Percentiles rank a stretch among this genome's conserved stretches.
phyloP scores from a whole-genome alignment of 2,329 filamentous ascomycete species.

The Aspergillus neotritici region DNA sequence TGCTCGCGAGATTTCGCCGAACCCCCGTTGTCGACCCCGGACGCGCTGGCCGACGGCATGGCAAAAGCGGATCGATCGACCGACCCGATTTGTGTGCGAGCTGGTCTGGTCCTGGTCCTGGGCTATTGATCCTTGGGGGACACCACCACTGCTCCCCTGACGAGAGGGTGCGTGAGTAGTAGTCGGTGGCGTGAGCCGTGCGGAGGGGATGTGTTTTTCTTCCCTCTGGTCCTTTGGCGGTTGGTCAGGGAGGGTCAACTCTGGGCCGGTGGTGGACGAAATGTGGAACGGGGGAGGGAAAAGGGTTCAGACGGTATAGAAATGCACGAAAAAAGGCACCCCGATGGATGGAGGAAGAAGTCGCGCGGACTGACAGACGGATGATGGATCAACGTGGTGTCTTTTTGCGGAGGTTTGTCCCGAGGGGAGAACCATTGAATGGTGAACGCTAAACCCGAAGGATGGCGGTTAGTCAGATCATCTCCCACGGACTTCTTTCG shows the following conservation, averaged over 20 bases:
- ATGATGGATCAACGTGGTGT: slow-evolving; percentile 24
- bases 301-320: not conserved
- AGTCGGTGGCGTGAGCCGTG: too few species aligned
- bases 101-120: not conserved
- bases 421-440: slow-evolving; percentile 4
- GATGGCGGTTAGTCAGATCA: slow-evolving; percentile 10
- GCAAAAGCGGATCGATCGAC: not conserved
- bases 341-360: slow-evolving; percentile 1
- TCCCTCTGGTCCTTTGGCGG: not conserved
- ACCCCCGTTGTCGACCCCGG: slow-evolving; percentile 42
- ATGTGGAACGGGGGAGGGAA: slow-evolving; percentile 2
- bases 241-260: not conserved
- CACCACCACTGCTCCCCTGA: not conserved
- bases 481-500: not conserved
- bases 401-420: slow-evolving; percentile 9
- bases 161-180: too few species aligned
- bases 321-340: not conserved
- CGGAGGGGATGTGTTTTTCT: not conserved
- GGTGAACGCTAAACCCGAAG: slow-evolving; percentile 18
- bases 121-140: not conserved
- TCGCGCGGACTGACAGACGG: slow-evolving; percentile 1
- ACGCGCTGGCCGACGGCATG: slow-evolving; percentile 43
- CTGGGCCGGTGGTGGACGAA: not conserved
- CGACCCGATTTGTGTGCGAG: not conserved
- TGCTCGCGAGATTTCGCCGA: slow-evolving; percentile 43